Percentiles rank a stretch among this genome's conserved stretches.
These are phyloP conservation scores for Metschnikowia drakensbergensis DNA, from an alignment of 805 yeast species.

Conservation along the genomic window DNA sequence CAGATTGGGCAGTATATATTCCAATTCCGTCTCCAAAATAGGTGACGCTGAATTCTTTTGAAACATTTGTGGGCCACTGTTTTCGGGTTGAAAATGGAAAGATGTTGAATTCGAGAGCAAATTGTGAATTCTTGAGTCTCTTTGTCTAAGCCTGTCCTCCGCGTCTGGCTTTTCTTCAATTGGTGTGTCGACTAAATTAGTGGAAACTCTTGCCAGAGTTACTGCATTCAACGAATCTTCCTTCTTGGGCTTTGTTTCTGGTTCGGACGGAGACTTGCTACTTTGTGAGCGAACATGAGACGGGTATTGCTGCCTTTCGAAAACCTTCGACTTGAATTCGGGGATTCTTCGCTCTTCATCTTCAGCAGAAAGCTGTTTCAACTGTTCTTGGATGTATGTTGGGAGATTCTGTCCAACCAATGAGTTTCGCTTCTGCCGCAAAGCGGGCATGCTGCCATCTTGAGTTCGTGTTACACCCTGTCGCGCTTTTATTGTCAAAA, in stretches of 20 bases:
- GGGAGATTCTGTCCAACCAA: slow-evolving; percentile 38
- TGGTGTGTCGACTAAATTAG: not conserved
- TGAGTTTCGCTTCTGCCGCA: slow-evolving; percentile 22
- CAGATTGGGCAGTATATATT: slow-evolving; percentile 41
- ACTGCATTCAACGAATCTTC: not conserved
- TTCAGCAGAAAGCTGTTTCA: not conserved
- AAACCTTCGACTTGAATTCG: not conserved
- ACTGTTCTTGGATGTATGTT: slow-evolving; percentile 29
- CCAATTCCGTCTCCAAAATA: slow-evolving; percentile 27
- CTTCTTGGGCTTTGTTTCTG: not conserved
- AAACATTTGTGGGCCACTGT: slow-evolving; percentile 2
- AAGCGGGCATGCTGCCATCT: not conserved
- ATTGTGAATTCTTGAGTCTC: slow-evolving; percentile 26
- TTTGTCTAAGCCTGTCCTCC: not conserved
- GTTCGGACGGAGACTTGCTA: not conserved
- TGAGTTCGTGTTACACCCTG: not conserved
- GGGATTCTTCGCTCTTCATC: not conserved
- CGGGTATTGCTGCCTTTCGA: not conserved
- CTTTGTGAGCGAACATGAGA: not conserved
- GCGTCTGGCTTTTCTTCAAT: not conserved
- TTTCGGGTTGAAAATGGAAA: slow-evolving; percentile 26
- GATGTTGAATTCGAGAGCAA: slow-evolving; percentile 32
- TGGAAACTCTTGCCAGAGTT: not conserved
- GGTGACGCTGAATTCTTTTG: slow-evolving; percentile 7
- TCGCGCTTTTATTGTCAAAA: not conserved